phyloP scores from a whole-genome alignment of 2,329 filamentous ascomycete species.

The Pezicula carpinea region DNA sequence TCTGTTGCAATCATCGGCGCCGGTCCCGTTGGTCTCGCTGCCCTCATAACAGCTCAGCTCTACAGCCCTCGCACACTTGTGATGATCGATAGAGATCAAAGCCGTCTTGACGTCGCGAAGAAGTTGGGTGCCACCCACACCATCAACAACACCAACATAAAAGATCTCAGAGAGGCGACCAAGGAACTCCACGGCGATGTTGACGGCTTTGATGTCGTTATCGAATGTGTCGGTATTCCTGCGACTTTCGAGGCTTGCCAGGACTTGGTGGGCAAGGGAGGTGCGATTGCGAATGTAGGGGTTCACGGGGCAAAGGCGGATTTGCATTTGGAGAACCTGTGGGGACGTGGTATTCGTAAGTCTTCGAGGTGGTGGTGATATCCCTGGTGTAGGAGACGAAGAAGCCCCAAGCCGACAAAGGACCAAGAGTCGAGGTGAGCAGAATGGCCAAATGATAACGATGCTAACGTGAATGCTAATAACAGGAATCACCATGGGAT shows the following conservation, averaged over 20 bases:
- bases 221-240: slow-evolving; percentile 51
- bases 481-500: background rate
- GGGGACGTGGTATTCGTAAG: slow-evolving; percentile 48
- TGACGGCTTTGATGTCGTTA: slow-evolving; percentile 49
- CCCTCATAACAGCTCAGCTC: slow-evolving; percentile 45
- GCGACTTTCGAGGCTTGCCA: slow-evolving; percentile 49
- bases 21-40: slow-evolving; percentile 37
- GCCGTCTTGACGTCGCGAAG: slow-evolving; percentile 41
- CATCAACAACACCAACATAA: slow-evolving; percentile 34
- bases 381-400: background rate
- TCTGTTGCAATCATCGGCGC: slow-evolving; percentile 41
- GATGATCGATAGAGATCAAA: slow-evolving; percentile 44
- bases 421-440: background rate
- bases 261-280: slow-evolving; percentile 45
- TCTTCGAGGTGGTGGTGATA: slow-evolving; percentile 7
- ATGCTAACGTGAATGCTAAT: background rate
- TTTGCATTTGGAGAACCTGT: slow-evolving; percentile 47
- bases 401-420: background rate
- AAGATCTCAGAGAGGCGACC: slow-evolving; percentile 29
- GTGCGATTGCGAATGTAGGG: slow-evolving; percentile 50
- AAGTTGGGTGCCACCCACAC: slow-evolving; percentile 43
- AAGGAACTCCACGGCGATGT: slow-evolving; percentile 34
- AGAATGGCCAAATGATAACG: background rate
- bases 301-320: slow-evolving; percentile 48
- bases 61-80: slow-evolving; percentile 47